Conservation (phyloP, 306 rosid species). For the Geum urbanum region DNA sequence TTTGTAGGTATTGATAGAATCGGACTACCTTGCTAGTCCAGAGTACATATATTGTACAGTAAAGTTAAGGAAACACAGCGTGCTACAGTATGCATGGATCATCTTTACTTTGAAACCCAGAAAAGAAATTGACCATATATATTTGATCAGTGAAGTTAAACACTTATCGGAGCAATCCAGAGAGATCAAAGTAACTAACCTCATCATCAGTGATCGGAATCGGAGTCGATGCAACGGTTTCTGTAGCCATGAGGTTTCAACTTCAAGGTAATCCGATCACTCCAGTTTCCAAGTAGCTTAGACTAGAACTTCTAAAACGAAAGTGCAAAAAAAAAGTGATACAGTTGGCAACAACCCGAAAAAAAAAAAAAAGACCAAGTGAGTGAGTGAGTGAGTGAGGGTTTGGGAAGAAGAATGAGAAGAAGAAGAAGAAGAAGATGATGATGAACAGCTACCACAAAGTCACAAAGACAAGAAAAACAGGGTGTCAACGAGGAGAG, state of each 20-base stretch:
- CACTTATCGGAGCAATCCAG: conserved; percentile 13
- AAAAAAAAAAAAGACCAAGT: conserved; percentile 6
- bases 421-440: too few relatives aligned
- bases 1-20: background rate
- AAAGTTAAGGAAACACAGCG: background rate
- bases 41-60: background rate
- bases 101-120: background rate
- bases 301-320: conserved; percentile 12
- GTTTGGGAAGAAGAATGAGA: conserved; percentile 24
- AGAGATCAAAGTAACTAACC: conserved; percentile 35
- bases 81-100: background rate
- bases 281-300: conserved; percentile 6
- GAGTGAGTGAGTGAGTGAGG: conserved; percentile 12
- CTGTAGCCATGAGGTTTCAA: conserved; percentile 47
- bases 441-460: conserved; percentile 6
- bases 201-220: conserved; percentile 43
- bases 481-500: conserved; percentile 47
- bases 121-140: background rate
- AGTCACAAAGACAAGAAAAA: conserved; percentile 30
- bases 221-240: conserved; percentile 37
- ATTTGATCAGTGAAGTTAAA: conserved; percentile 1
- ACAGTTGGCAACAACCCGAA: conserved; percentile 60
- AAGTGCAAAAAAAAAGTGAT: conserved; percentile 31
- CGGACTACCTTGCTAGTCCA: background rate
- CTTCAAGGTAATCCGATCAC: conserved; percentile 17